Evolutionary conservation across 352 stramenopile genomes (phyloP).

Genomic region (Thalassiosira exigua): DNA sequence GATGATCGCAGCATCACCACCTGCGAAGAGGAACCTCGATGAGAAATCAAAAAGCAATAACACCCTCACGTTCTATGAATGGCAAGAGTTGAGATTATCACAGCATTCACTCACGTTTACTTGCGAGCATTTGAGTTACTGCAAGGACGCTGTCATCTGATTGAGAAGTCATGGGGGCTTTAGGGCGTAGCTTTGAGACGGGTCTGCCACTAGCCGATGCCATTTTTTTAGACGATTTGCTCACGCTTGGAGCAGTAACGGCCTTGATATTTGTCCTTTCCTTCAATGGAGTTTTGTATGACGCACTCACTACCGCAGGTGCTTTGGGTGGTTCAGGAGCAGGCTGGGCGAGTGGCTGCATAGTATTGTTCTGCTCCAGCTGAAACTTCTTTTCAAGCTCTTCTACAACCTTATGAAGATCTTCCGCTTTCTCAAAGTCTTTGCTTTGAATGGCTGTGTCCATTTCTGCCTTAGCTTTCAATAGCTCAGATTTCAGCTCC

Average conservation of each 20-base stretch:
- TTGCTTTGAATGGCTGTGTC: conserved; percentile 74
- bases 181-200: conserved; percentile 80
- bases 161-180: conserved; percentile 89
- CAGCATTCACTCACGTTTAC: too few species aligned
- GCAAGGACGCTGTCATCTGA: conserved; percentile 88
- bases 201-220: conserved; percentile 23
- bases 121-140: conserved; percentile 89
- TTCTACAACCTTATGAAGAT: conserved; percentile 69
- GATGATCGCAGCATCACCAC: conserved; percentile 92
- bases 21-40: too few species aligned
- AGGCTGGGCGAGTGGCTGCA: background rate
- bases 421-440: conserved; percentile 76
- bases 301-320: conserved; percentile 21
- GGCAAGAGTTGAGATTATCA: too few species aligned
- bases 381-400: conserved; percentile 67
- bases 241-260: conserved; percentile 2
- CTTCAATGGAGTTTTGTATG: conserved; percentile 31
- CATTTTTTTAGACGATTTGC: conserved; percentile 6
- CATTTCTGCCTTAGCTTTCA: conserved; percentile 67
- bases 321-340: conserved; percentile 8
- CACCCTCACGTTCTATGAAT: too few species aligned
- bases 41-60: conserved; percentile 8
- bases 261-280: conserved; percentile 15
- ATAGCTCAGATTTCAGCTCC: conserved; percentile 61
- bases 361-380: conserved; percentile 56